Base-by-base conservation (phyloP, 352 stramenopile species). In the Phytopythium aichiense region DNA sequence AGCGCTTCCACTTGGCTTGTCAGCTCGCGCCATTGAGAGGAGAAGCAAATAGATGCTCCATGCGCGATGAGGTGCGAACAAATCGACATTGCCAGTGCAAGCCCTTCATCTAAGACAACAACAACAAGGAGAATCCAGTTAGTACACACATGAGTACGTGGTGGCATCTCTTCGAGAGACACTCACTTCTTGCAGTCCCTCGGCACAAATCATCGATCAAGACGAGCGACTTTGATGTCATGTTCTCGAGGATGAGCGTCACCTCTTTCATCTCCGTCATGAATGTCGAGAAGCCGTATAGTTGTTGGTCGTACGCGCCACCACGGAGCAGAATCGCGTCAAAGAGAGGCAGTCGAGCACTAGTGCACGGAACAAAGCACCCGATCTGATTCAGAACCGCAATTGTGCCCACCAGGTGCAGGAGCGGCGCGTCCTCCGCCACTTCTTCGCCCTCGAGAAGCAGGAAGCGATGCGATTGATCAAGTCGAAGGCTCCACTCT, bases 221-320 rank as follows among this genome's bases (percentile, higher is more conserved):
- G 20, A 86, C 65, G 3, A 88, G 68, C 25, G 76, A 84, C 0
- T 15, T 61, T 1, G 43, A 38, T 13, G 72, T 78, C 51, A 69
- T 74, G 11, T 46, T 51, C 12, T 51, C 60, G 22, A 86, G 65
- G 54, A 86, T 83, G 55, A 54, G 49, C 5, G 46, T 65, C 58
- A 86, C 67, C n/a, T 82, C 65, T 6, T 71, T 61, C 79, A 87
- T 87, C 40, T 87, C 78, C 16, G 66, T 74, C 71, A 83, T 73
- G 53, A 87, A 86, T 4, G 76, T 86, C 20, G 74, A 87, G 46
- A 75, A 66, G 42, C 71, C 72, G 16, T 73, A 67, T 2, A 88
- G n/a, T 30, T 78, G 74, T 48, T 79, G 61, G 45, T 87, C 79
- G 13, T 67, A 68, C 12, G 78, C 68, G n/a, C 78, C 78, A 38